Base-by-base conservation (phyloP, 148 eudicot species). In the Dysphania ambrosioides region DNA sequence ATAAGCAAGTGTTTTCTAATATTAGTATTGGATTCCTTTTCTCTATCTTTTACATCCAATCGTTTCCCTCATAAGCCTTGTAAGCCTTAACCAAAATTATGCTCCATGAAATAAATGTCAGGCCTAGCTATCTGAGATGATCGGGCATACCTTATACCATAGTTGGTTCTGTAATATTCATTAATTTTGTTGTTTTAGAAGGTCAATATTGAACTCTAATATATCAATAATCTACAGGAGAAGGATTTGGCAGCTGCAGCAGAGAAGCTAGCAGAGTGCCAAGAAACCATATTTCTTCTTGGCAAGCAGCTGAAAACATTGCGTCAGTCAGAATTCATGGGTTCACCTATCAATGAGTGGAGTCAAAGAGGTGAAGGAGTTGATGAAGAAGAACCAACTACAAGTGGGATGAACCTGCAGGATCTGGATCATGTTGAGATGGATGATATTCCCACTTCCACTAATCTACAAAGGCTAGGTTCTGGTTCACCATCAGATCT, bases 231-330 rank as follows among this genome's bases (percentile, higher is more conserved):
- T 68, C 3, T 68, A 8, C 82, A 95, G 98, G 97, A 90, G 70
- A 88, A 77, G 40, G 97, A 95, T 59, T 53, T 95, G 64, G 85
- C 87, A 23, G 96, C 92, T 77, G 98, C 98, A 38, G 90, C 96
- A 72, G 96, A 89, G 84, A 88, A 86, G 91, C 84, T 93, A 53
- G 92, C 91, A 21, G 98, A 87, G 80, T 93, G 97, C 82, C 98
- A 93, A 78, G 97, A 93, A 75, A 93, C 92, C 72, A 91, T 93
- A 77, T 84, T 77, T 79, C 92, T 91, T 58, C 93, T 93, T 8
- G 91, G 97, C 42, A 90, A 87, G 79, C 93, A 91, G 72, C 80
- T 93, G 71, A 91, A 89, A 51, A 59, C 88, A 10, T 57, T 93
- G 66, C 91, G 87, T 31, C 88, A 86, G 36, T 56, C 86, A 36